phyloP scores from a whole-genome alignment of 441 rosid species.

The Lepidium campestre region DNA sequence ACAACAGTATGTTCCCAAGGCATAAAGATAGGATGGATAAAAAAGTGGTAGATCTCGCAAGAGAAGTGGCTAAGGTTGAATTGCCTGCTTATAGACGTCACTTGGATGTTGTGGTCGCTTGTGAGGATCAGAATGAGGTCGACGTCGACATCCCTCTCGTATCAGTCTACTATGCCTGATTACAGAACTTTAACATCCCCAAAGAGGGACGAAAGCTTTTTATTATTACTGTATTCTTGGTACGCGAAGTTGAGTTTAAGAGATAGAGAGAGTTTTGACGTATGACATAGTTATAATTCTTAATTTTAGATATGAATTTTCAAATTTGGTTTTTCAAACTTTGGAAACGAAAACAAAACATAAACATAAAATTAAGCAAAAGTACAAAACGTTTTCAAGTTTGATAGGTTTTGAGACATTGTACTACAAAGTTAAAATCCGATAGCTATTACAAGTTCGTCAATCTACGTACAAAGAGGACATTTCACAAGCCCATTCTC shows the following conservation, averaged over 20 bases:
- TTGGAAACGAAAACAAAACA: background rate
- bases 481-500: conserved; percentile 87
- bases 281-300: background rate
- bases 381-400: background rate
- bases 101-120: conserved; percentile 83
- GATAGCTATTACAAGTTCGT: background rate
- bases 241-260: background rate
- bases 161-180: conserved; percentile 70
- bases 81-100: conserved; percentile 66
- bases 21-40: conserved; percentile 87
- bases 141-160: conserved; percentile 87
- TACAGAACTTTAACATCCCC: background rate
- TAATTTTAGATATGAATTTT: background rate
- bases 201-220: background rate
- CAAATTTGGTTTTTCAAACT: background rate
- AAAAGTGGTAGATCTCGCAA: conserved; percentile 71
- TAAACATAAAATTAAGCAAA: background rate
- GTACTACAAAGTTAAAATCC: background rate
- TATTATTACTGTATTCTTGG: background rate
- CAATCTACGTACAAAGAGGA: conserved; percentile 43
- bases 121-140: conserved; percentile 77
- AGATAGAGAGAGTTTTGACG: conserved; percentile 17
- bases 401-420: background rate
- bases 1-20: conserved; percentile 74
- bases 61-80: conserved; percentile 80